Evolutionary conservation across 2,329 filamentous ascomycete genomes (phyloP), one percentile per base, ranked within the genome.

Genomic region (Trichoderma atroviride): DNA sequence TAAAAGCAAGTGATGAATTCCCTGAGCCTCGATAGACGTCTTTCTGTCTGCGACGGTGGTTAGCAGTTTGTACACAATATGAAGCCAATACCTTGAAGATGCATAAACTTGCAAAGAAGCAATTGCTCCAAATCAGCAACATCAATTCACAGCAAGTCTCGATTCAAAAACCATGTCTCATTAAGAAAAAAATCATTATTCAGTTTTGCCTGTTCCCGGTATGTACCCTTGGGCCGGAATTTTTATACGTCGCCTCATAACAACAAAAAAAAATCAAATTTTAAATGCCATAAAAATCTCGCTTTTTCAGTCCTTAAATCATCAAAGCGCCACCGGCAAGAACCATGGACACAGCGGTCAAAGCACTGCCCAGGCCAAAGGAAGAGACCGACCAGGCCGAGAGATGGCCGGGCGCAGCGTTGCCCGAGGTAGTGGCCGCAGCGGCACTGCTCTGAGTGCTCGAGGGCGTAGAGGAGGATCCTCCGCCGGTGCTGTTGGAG

Each of bases 321-420:
- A 78, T 71, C 16, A 78, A 43, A 62, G 74, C 77, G 24, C 74
- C 77, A 11, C 77, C 78, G 11, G 75, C 72, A 50, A 76, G 64
- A 11, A 72, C 75, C 74, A 79, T 76, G 33, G 74, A 73, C 63
- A 78, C 61, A 19, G 73, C 64, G 31, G 76, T 73, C 43, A 79
- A 60, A 66, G 72, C 55, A 67, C 70, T 68, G 58, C 72, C 72
- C 66, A 74, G 71, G 57, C 71, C 68, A n/a, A 58, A 10, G 19
- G 74, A 72, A 61, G 69, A 73, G 11, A 66, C 60, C 5, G 75
- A 71, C 75, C 74, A 63, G 1, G 69, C 75, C 19, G 70, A 70
- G 60, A 74, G 73, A 27, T 77, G 64, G 16, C 73, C 70, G 9
- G 74, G 61, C 16, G 76, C 78, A 16, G 76, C 77, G 27, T 65